Evolutionary conservation across 805 yeast genomes (phyloP).

Genomic region (Candida gorgasii): DNA sequence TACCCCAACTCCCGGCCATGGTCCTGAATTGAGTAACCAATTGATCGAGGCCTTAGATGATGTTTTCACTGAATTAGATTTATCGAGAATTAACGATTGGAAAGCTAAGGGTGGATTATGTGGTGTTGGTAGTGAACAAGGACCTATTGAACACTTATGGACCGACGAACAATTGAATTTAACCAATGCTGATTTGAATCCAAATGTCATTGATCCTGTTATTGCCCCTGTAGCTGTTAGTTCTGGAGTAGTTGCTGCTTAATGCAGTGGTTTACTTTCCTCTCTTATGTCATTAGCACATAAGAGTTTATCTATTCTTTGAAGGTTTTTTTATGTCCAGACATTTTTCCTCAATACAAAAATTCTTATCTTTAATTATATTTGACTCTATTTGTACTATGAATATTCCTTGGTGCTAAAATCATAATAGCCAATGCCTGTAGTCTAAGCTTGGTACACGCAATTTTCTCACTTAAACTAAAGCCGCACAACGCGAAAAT

Average conservation of each 20-base stretch:
- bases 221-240: slow-evolving; percentile 67
- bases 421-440: no score
- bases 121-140: slow-evolving; percentile 69
- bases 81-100: slow-evolving; percentile 81
- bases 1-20: slow-evolving; percentile 99
- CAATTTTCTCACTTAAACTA: no score
- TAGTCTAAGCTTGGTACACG: no score
- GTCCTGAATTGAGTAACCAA: slow-evolving; percentile 69
- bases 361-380: no score
- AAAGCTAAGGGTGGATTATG: slow-evolving; percentile 80
- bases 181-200: slow-evolving; percentile 62
- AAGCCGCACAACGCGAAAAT: slow-evolving; percentile 7
- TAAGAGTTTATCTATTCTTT: not conserved
- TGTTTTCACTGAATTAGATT: slow-evolving; percentile 71
- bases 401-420: no score
- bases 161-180: slow-evolving; percentile 74
- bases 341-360: not conserved
- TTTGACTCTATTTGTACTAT: no score
- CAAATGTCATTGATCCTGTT: slow-evolving; percentile 64
- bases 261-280: no score
- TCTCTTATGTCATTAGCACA: no score
- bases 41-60: slow-evolving; percentile 77
- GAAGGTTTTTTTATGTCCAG: not conserved
- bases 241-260: slow-evolving; percentile 53
- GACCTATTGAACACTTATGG: slow-evolving; percentile 72